Base-by-base conservation (phyloP, 345 rosid species). In the Zanthoxylum bungeanum region DNA sequence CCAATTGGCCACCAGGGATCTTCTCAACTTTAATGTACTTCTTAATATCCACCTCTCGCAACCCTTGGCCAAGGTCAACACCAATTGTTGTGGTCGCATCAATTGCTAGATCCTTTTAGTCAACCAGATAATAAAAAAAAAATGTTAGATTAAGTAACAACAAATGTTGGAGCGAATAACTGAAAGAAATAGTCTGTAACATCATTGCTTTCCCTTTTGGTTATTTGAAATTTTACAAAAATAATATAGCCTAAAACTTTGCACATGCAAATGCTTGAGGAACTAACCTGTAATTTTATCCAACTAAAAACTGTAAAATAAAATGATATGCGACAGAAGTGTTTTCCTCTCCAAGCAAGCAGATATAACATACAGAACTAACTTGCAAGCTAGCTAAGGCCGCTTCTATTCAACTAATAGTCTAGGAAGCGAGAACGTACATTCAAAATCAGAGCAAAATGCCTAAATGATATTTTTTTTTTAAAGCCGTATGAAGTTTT, bases 1-100 rank as follows among this genome's bases (percentile, higher is more conserved):
- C 98, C 77, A 94, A 77, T 81, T 90, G 92, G n/a, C 98, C 93
- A 61, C 98, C 98, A 16, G 98, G 98, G 16, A 94, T 85, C 78
- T 94, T 94, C 89, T 94, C 98, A 47, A 94, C 93, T 78, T 86
- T 94, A 34, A 94, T 90, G 77, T 89, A 92, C 58, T 90, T 94
- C 76, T 94, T 94, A 17, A 94, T 92, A 82, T 94, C 98, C 63
- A 94, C 95, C 78, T 92, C 98, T n/a, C 95, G 83, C 78, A 90
- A 58, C 33, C 98, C 98, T 86, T 92, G 97, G 75, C 98, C 98
- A 76, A 92, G 88, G 81, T 94, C 97, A 79, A 88, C 95, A 40
- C 98, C 97, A 28, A 90, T 86, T 0, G 79, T 90, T 40, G 87
- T 47, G 69, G 98, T 90, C 39, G 98, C 98, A 72, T 89, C 98